A percentile compares a stretch with the other conserved stretches of the same genome.
These are phyloP conservation scores for Ceratobasidium papillatum DNA, from an alignment of 1,284 basidiomycete species.

Conservation along the genomic window DNA sequence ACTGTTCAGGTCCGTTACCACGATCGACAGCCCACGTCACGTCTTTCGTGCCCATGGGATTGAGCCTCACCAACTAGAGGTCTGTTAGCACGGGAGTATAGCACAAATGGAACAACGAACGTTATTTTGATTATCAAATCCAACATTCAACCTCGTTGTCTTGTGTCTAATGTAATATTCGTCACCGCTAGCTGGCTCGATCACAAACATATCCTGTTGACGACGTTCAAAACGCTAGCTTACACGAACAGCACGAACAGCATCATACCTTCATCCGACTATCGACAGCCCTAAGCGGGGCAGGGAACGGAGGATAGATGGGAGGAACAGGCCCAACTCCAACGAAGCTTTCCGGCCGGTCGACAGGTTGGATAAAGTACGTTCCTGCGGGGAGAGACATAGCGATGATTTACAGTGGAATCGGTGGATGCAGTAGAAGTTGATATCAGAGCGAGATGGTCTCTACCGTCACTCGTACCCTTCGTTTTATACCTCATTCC, in stretches of 20 bases:
- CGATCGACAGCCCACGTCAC: background rate
- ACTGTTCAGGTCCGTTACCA: no score
- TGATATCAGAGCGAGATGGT: no score
- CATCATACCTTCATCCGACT: background rate
- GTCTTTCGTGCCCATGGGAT: background rate
- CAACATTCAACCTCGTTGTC: background rate
- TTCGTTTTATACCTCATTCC: no score
- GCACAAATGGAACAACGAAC: background rate
- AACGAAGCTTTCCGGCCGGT: background rate
- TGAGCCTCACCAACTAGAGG: background rate
- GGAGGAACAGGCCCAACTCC: no score
- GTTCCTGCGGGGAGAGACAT: background rate
- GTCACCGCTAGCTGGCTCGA: background rate
- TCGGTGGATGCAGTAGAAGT: no score
- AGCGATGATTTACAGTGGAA: no score
- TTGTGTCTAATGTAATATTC: background rate
- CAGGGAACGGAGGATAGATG: background rate
- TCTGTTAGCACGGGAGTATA: background rate
- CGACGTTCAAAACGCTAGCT: background rate
- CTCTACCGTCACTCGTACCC: no score
- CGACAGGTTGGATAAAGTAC: background rate
- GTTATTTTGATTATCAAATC: no score
- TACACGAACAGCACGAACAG: background rate
- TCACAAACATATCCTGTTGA: background rate
- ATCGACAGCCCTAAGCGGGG: background rate